phyloP scores from a whole-genome alignment of 2,329 filamentous ascomycete genomes.

The Hysterium pulicare region DNA sequence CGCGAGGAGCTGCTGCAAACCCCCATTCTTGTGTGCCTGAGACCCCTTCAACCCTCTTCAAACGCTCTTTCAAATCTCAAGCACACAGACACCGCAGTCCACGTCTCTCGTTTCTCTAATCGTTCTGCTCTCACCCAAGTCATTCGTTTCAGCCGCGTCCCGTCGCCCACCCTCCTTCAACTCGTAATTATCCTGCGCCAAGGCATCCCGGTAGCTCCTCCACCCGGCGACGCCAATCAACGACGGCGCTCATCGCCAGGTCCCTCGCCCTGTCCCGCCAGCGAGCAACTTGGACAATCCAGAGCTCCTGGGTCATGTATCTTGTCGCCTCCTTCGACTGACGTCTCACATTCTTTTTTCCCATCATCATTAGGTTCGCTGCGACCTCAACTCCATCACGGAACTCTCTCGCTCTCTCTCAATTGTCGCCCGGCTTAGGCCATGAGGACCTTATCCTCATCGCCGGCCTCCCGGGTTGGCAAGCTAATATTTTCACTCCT shows the following conservation, averaged over 20 bases:
- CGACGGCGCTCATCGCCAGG: neutral
- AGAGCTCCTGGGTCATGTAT: neutral
- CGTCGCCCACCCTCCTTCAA: neutral
- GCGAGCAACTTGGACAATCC: neutral
- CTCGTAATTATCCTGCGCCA: neutral
- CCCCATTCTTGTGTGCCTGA: neutral
- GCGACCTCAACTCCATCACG: neutral
- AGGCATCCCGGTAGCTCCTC: too few species aligned
- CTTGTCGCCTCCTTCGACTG: neutral
- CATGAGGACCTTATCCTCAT: constrained; percentile 39
- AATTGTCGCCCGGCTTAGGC: constrained; percentile 19
- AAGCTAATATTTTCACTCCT: constrained; percentile 35
- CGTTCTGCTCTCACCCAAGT: neutral
- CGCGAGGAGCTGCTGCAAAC: neutral
- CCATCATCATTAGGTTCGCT: neutral
- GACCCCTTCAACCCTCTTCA: constrained; percentile 3
- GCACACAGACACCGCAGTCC: neutral
- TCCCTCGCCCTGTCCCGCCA: neutral
- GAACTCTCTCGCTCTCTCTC: neutral
- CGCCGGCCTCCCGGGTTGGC: constrained; percentile 36
- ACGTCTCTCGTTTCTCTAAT: neutral
- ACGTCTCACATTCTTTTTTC: neutral
- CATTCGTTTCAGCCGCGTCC: constrained; percentile 1
- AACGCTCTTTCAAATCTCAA: neutral
- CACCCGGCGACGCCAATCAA: too few species aligned